Evolutionary conservation across 1,284 basidiomycete genomes (phyloP), one percentile per base, ranked within the genome.

Genomic region (Violaceomyces palustris): DNA sequence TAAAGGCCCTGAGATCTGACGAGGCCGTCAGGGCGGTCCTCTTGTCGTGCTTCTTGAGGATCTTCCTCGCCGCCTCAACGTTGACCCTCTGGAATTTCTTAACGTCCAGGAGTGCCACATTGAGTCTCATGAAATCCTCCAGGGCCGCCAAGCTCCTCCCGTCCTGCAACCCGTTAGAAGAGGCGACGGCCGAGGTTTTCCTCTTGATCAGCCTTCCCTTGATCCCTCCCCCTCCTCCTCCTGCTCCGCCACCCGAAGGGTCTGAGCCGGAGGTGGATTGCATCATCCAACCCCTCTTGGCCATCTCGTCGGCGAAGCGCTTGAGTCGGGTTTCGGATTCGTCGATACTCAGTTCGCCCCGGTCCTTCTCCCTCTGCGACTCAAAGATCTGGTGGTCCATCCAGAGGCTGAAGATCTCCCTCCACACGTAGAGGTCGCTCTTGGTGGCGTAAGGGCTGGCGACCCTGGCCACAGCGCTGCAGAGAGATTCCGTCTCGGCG

Each of bases 21-120:
- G 60, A 59, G 2, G 79, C 79, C 4, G 78, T 79, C 7, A 81
- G 59, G 0, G 70, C 68, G 0, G 87, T 89, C 4, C 88, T 83
- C 73, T 94, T 96, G 22, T 87, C 82, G 71, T 94, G 92, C 73
- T 96, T 96, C 78, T 96, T 94, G 50, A 94, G 80, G 27, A 77
- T 76, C 65, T 77, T 77, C n/a, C 75, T 53, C 15, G 75, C 74
- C 0, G 91, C 92, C 73, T 94, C 89, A 6, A 86, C 80, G 61
- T 90, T 96, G 7, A 88, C 88, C 26, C 81, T 75, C 72, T 92
- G 86, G 68, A 70, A 71, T 42, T 88, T 87, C 73, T 91, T 91
- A 35, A 94, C 75, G 66, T 92, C 83, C 37, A 96, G 75, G 38
- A 96, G 81, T 39, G 86, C 82, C 34, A 85, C 69, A 69, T 93